These are phyloP conservation scores for Strobilomyces confusus DNA, from an alignment of 768 basidiomycete genomes.

Conservation along the genomic window DNA sequence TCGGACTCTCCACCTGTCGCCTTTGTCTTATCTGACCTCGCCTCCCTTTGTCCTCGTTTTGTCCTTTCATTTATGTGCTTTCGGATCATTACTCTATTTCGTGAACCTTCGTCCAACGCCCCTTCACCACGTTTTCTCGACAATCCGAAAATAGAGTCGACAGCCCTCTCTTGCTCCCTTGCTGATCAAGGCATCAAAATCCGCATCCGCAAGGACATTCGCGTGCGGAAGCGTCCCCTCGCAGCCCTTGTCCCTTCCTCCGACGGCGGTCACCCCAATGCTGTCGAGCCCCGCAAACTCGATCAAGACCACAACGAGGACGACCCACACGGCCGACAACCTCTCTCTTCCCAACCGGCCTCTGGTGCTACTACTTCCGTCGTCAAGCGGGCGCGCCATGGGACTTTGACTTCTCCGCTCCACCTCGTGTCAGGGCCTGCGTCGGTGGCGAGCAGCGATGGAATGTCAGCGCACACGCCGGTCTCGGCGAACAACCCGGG, in stretches of 20 bases:
- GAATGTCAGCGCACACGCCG: conserved; percentile 19
- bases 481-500: conserved; percentile 10
- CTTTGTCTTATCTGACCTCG: conserved; percentile 22
- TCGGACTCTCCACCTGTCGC: conserved; percentile 31
- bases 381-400: conserved; percentile 29
- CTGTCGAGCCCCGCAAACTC: conserved; percentile 15
- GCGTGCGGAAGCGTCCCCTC: conserved; percentile 69
- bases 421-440: conserved; percentile 18
- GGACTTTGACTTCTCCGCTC: conserved; percentile 22
- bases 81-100: conserved; percentile 19
- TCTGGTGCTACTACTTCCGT: not conserved
- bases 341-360: conserved; percentile 9
- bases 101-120: not conserved
- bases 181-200: conserved; percentile 98
- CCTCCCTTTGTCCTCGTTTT: conserved; percentile 11
- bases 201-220: conserved; percentile 87
- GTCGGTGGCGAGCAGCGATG: conserved; percentile 14
- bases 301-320: conserved; percentile 32
- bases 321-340: conserved; percentile 12
- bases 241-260: conserved; percentile 28
- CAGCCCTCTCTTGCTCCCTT: conserved; percentile 80
- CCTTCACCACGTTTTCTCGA: not conserved
- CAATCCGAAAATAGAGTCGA: conserved; percentile 52
- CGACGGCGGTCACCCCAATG: conserved; percentile 11
- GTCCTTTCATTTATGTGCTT: conserved; percentile 11